Conservation (phyloP, 768 basidiomycete species). For the Boletus patriciae region DNA sequence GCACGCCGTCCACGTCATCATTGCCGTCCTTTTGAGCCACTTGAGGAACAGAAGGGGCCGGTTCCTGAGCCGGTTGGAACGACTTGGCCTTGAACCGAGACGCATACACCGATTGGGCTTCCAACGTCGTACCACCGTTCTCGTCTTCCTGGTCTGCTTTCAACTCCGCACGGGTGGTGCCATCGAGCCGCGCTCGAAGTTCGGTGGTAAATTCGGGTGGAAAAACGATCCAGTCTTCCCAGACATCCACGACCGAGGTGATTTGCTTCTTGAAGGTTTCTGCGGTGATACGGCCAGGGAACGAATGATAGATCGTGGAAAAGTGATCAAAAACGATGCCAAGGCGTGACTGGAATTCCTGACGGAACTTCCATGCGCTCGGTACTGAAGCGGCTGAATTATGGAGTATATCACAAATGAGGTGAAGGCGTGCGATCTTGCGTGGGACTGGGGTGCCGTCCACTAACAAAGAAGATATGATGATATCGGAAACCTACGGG, state of each 20-base stretch:
- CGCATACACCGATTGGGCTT: conserved; percentile 38
- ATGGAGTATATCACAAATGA: conserved; percentile 97
- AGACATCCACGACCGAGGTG: conserved; percentile 84
- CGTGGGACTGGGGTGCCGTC: conserved; percentile 96
- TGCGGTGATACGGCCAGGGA: conserved; percentile 93
- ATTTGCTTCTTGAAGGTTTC: conserved; percentile 96
- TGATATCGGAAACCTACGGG: conserved; percentile 80
- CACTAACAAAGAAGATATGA: conserved; percentile 83
- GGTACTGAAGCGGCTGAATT: conserved; percentile 93
- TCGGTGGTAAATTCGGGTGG: conserved; percentile 79
- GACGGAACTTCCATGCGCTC: conserved; percentile 96
- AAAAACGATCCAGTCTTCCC: conserved; percentile 99
- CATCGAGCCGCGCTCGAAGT: conserved; percentile 74
- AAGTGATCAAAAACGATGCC: conserved; percentile 97
- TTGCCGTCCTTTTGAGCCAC: conserved; percentile 39
- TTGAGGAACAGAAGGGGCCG: conserved; percentile 21
- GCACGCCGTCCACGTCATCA: conserved; percentile 54
- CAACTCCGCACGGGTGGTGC: conserved; percentile 38
- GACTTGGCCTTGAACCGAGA: conserved; percentile 77
- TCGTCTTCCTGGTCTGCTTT: conserved; percentile 30
- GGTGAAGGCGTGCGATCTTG: conserved; percentile 91
- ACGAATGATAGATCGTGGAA: conserved; percentile 90
- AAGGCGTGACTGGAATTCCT: conserved; percentile 88
- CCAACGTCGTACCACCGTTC: conserved; percentile 12
- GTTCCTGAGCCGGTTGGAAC: conserved; percentile 67